A percentile compares a stretch with the other conserved stretches of the same genome.
phyloP scores from a whole-genome alignment of 176 grass and related monocot genomes.

The Phragmites australis region DNA sequence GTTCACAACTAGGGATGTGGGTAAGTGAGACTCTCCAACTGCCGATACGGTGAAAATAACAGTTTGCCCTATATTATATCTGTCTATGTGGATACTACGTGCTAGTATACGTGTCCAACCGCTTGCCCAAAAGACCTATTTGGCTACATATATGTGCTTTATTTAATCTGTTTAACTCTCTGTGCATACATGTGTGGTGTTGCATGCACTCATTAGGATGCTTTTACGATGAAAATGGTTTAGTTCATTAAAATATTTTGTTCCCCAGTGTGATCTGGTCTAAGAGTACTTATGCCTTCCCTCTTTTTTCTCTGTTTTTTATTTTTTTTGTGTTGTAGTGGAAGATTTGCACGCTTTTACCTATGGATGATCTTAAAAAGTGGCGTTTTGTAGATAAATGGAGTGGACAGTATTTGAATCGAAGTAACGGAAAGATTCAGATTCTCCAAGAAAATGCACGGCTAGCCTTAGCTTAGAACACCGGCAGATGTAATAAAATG shows the following conservation, averaged over 20 bases:
- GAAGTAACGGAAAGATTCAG: constrained; percentile 47
- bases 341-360: constrained; percentile 18
- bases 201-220: constrained; percentile 20
- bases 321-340: neutral
- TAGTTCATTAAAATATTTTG: constrained; percentile 28
- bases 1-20: neutral
- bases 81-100: neutral
- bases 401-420: constrained; percentile 24
- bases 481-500: constrained; percentile 3
- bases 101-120: neutral
- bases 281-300: constrained; percentile 27
- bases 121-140: neutral
- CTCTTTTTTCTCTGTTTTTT: neutral
- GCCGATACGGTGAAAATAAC: neutral
- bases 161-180: neutral
- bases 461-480: constrained; percentile 45
- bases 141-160: neutral
- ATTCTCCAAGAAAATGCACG: constrained; percentile 46
- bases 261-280: constrained; percentile 11
- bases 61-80: neutral
- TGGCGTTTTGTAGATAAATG: neutral
- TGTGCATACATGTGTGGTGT: constrained; percentile 1
- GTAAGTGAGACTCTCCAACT: neutral
- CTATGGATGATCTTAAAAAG: constrained; percentile 12
- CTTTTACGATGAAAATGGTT: constrained; percentile 23